Percentiles rank a stretch among this genome's conserved stretches.
These are phyloP conservation scores for Podila verticillata DNA, from an alignment of 192 early-diverging fungal genomes.

Conservation along the genomic window DNA sequence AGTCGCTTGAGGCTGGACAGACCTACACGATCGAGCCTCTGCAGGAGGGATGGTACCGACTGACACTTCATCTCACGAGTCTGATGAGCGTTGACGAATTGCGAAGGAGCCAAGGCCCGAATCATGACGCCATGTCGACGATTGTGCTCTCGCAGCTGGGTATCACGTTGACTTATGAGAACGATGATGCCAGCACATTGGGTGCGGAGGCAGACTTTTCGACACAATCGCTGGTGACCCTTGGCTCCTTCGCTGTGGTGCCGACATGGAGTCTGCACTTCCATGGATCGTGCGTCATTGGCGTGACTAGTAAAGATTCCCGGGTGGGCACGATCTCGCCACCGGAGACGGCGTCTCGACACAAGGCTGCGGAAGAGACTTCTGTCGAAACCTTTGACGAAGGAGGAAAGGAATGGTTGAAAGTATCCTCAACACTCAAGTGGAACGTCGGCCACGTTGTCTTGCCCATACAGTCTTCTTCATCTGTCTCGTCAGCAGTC, in stretches of 20 bases:
- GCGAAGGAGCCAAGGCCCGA: neutral
- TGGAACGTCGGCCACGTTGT: slow-evolving; percentile 34
- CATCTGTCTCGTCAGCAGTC: neutral
- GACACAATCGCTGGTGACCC: neutral
- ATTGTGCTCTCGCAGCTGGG: slow-evolving; percentile 32
- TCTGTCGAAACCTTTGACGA: neutral
- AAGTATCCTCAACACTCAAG: slow-evolving; percentile 12
- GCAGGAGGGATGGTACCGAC: slow-evolving; percentile 11
- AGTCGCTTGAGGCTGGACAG: neutral
- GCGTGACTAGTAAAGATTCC: slow-evolving; percentile 1
- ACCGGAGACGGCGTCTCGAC: neutral
- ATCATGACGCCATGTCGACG: neutral
- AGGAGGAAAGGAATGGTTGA: neutral
- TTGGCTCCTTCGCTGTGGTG: slow-evolving; percentile 25
- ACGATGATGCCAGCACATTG: neutral
- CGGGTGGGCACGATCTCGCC: neutral
- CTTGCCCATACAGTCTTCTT: neutral
- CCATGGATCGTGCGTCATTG: slow-evolving; percentile 17
- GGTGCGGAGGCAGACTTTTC: neutral
- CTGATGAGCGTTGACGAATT: neutral
- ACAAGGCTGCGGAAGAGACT: neutral
- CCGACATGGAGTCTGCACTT: slow-evolving; percentile 11
- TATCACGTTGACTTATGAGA: slow-evolving; percentile 16
- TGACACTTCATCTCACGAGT: slow-evolving; percentile 30
- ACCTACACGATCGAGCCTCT: slow-evolving; percentile 19